A percentile compares a stretch with the other conserved stretches of the same genome.
Evolutionary conservation across 371 early-diverging fungal species (phyloP).

Genomic region (Chytridium lagenaria): DNA sequence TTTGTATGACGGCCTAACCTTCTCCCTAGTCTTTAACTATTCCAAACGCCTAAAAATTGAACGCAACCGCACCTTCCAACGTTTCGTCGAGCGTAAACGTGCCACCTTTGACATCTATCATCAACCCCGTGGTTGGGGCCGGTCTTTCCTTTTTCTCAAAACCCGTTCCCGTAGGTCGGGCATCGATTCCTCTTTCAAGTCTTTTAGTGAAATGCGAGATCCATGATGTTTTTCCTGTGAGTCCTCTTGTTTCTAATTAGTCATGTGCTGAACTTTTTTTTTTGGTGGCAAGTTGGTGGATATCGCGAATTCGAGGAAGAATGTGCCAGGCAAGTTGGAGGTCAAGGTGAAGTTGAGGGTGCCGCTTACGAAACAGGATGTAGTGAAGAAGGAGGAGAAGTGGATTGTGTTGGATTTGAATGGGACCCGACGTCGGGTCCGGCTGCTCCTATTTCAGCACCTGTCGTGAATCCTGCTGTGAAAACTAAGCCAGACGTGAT

Average conservation of each 20-base stretch:
- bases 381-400: constrained; percentile 64
- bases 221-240: constrained; percentile 71
- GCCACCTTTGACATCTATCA: constrained; percentile 74
- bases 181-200: constrained; percentile 60
- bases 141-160: constrained; percentile 33
- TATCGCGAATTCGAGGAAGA: constrained; percentile 58
- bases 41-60: constrained; percentile 65
- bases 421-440: background rate
- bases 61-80: constrained; percentile 65
- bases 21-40: constrained; percentile 66
- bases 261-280: background rate
- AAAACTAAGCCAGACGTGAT: too few relatives aligned
- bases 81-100: constrained; percentile 73
- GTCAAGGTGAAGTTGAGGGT: constrained; percentile 68
- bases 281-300: constrained; percentile 62
- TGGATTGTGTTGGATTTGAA: constrained; percentile 61
- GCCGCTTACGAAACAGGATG: constrained; percentile 70
- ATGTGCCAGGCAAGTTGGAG: constrained; percentile 75
- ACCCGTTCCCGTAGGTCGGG: constrained; percentile 66
- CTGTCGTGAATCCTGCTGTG: constrained; percentile 7
- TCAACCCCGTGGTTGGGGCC: constrained; percentile 46
- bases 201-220: constrained; percentile 71
- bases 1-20: too few relatives aligned
- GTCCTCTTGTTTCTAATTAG: constrained; percentile 16
- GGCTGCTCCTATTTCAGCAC: background rate